Base-by-base conservation (phyloP, 1,139 yeast species). In the Diutina scorzettiae region DNA sequence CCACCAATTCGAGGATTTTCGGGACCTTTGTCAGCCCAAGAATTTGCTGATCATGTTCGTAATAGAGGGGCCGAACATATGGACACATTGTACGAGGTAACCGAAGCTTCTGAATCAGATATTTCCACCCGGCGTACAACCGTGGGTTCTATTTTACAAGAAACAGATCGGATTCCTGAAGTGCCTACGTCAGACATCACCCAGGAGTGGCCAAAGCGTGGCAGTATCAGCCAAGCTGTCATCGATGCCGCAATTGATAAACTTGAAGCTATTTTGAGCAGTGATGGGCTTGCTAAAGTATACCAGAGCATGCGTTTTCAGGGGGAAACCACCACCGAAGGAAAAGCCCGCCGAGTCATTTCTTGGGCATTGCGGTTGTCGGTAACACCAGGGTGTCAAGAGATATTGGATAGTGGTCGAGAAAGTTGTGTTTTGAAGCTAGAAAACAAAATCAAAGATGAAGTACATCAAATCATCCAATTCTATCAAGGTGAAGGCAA, bases 41-140 rank as follows among this genome's bases (percentile, higher is more conserved):
- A 32, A 12, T 32, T 32, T 20, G 25, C 21, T 9, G 17, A 20
- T 11, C 37, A 32, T 20, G 11, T 32, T 19, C 37, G 37, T 2
- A 20, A 19, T 20, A 24, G 37, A 1, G 37, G 37, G 12, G 17
- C 37, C 8, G 37, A 32, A 32, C 37, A 32, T 17, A 32, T 32
- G 37, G 37, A 32, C 9, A 32, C 37, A 2, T 19, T 32, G 16
- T 32, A 32, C n/a, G 37, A 32, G n/a, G 37, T 32, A 5, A 32
- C 37, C 11, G 37, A 32, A 32, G 25, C 20, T 11, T 18, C 24
- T 12, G 37, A 32, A 20, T 27, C 30, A 4, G 30, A 27, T 27
- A 12, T 27, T 7, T 27, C 30, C 8, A 27, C 14, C 14, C 8
- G 30, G 12, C 8, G n/a, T 12, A 9, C 12, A 11, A 27, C 30